Percentiles rank a stretch among this genome's conserved stretches.
These are phyloP conservation scores for Corchorus capsularis DNA, from an alignment of 345 rosid genomes.

Conservation along the genomic window DNA sequence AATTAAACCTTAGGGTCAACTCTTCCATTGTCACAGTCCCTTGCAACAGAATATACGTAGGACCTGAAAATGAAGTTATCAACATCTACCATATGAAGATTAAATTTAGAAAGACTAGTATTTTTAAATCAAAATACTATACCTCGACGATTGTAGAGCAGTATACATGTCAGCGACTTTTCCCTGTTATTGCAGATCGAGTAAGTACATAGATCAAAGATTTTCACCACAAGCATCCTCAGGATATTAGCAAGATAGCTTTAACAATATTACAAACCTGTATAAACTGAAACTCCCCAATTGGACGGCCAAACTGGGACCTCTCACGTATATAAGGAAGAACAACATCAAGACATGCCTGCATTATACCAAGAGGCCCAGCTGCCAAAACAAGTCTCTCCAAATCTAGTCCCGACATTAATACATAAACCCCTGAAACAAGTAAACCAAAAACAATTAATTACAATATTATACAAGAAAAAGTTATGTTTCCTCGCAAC, in stretches of 20 bases:
- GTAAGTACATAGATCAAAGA: conserved; percentile 6
- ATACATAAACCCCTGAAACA: conserved; percentile 79
- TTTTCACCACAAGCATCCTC: conserved; percentile 9
- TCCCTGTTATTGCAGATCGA: conserved; percentile 49
- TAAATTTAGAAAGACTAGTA: background rate
- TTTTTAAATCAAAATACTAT: background rate
- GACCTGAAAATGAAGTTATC: conserved; percentile 49
- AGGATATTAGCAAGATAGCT: background rate
- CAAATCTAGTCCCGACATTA: conserved; percentile 97
- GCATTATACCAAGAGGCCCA: conserved; percentile 97
- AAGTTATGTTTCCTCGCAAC: background rate
- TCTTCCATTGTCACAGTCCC: conserved; percentile 78
- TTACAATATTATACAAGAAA: conserved; percentile 15
- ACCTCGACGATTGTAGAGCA: conserved; percentile 61
- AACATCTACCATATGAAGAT: conserved; percentile 1
- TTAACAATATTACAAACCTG: conserved; percentile 52
- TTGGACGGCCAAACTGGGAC: conserved; percentile 88
- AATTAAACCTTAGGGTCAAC: conserved; percentile 67
- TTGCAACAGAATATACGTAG: conserved; percentile 84
- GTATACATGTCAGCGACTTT: conserved; percentile 95
- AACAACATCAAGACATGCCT: conserved; percentile 88
- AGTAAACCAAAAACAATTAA: background rate
- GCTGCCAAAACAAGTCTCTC: conserved; percentile 93
- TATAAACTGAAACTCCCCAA: conserved; percentile 90
- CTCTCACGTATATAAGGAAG: conserved; percentile 87